Conservation (phyloP, 2,329 filamentous ascomycete species). For the Colletotrichum camelliae region DNA sequence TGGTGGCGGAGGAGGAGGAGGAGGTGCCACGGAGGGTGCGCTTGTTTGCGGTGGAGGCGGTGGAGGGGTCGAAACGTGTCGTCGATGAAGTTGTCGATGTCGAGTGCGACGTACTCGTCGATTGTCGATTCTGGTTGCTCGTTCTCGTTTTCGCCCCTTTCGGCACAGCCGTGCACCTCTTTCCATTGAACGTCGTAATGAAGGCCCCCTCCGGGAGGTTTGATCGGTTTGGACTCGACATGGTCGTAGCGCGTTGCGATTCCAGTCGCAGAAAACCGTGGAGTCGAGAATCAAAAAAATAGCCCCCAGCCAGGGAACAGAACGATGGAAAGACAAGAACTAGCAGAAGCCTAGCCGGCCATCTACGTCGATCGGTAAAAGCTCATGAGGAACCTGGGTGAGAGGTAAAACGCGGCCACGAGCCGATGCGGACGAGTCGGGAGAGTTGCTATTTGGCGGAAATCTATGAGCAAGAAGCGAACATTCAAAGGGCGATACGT, state of each 20-base stretch:
- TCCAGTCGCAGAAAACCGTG: slow-evolving; percentile 46
- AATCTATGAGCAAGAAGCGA: neutral
- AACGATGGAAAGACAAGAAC: slow-evolving; percentile 29
- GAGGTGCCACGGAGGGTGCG: neutral
- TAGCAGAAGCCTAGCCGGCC: slow-evolving; percentile 20
- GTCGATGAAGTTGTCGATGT: neutral
- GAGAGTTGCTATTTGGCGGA: neutral
- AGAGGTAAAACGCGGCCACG: slow-evolving; percentile 4
- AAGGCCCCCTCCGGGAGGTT: slow-evolving; percentile 51
- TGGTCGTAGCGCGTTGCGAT: slow-evolving; percentile 43
- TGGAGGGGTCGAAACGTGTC: neutral
- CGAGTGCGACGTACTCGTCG: slow-evolving; percentile 11
- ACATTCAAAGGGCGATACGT: neutral
- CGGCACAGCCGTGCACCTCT: slow-evolving; percentile 60
- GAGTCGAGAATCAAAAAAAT: slow-evolving; percentile 12
- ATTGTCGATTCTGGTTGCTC: slow-evolving; percentile 1
- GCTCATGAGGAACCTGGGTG: slow-evolving; percentile 2
- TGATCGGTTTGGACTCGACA: slow-evolving; percentile 42
- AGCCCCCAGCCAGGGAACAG: slow-evolving; percentile 10
- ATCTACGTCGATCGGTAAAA: slow-evolving; percentile 18
- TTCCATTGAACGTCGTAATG: slow-evolving; percentile 54
- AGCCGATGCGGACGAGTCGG: neutral
- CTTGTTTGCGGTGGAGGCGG: slow-evolving; percentile 3
- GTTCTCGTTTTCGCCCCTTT: slow-evolving; percentile 27
- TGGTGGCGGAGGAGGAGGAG: neutral